These are phyloP conservation scores for Trichophaea hybrida DNA, from an alignment of 2,329 filamentous ascomycete genomes.

Conservation along the genomic window DNA sequence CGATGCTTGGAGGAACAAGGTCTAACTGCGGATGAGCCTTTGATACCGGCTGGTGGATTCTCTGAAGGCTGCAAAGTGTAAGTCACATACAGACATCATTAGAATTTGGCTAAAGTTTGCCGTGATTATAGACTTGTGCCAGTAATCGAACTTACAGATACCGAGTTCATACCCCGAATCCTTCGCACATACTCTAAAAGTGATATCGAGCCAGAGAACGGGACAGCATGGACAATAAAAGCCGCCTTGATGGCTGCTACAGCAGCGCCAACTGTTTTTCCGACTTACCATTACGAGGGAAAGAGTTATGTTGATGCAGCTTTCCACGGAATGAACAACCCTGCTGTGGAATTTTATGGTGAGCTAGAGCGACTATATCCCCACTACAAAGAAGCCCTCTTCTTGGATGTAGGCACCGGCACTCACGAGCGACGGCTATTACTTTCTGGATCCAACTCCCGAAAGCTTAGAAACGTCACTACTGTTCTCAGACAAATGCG, in stretches of 20 bases:
- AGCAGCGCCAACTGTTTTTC: conserved; percentile 5
- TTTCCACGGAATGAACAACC: conserved; percentile 6
- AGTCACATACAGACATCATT: not conserved
- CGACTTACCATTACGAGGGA: not conserved
- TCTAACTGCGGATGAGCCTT: not conserved
- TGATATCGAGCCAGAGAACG: not conserved
- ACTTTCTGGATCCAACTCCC: not conserved
- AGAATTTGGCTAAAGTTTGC: not conserved
- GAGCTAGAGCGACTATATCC: conserved; percentile 7
- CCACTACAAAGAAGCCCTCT: conserved; percentile 3
- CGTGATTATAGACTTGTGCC: conserved; percentile 4
- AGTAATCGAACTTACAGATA: not conserved
- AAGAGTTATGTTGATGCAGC: conserved; percentile 8
- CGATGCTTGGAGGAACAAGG: not conserved
- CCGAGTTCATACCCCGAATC: not conserved
- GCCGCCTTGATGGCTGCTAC: conserved; percentile 8
- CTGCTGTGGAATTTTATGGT: not conserved
- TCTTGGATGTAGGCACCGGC: conserved; percentile 8
- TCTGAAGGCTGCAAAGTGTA: conserved; percentile 6
- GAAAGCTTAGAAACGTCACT: not conserved
- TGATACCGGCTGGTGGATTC: not conserved
- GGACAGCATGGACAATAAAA: conserved; percentile 2
- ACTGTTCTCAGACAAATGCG: not conserved
- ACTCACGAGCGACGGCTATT: not conserved
- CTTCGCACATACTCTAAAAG: conserved; percentile 6